phyloP scores from a whole-genome alignment of 495 filamentous ascomycete species.

The Podospora pseudocomata region DNA sequence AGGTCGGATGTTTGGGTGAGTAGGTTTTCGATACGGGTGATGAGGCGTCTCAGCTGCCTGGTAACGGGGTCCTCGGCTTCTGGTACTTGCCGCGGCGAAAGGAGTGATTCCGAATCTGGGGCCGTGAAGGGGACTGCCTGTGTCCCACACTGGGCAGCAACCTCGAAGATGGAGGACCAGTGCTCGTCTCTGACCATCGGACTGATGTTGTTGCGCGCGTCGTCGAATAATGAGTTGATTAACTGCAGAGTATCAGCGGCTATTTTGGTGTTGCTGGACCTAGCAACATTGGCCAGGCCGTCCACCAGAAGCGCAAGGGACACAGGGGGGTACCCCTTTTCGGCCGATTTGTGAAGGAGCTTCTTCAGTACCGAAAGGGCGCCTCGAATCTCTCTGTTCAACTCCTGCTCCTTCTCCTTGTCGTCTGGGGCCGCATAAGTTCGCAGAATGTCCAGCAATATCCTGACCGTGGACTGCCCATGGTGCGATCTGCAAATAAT shows the following conservation, averaged over 20 bases:
- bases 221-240: constrained; percentile 49
- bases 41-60: constrained; percentile 34
- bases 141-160: constrained; percentile 43
- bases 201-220: constrained; percentile 40
- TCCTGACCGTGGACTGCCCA: constrained; percentile 63
- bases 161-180: constrained; percentile 49
- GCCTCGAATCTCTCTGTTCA: constrained; percentile 58
- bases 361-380: constrained; percentile 66
- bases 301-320: constrained; percentile 55
- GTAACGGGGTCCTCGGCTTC: constrained; percentile 36
- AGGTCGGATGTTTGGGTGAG: constrained; percentile 40
- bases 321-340: constrained; percentile 60
- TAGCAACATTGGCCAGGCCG: constrained; percentile 57
- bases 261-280: constrained; percentile 46
- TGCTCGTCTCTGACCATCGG: constrained; percentile 49
- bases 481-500: constrained; percentile 78
- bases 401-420: constrained; percentile 52
- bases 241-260: constrained; percentile 54
- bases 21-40: constrained; percentile 44
- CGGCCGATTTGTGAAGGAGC: constrained; percentile 54
- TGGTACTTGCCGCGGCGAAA: constrained; percentile 22
- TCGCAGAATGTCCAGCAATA: constrained; percentile 60
- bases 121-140: constrained; percentile 29
- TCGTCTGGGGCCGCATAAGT: constrained; percentile 45
- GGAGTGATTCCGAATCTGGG: constrained; percentile 14